phyloP scores from a whole-genome alignment of 2,329 filamentous ascomycete genomes.

The Sclerotinia spermophila region DNA sequence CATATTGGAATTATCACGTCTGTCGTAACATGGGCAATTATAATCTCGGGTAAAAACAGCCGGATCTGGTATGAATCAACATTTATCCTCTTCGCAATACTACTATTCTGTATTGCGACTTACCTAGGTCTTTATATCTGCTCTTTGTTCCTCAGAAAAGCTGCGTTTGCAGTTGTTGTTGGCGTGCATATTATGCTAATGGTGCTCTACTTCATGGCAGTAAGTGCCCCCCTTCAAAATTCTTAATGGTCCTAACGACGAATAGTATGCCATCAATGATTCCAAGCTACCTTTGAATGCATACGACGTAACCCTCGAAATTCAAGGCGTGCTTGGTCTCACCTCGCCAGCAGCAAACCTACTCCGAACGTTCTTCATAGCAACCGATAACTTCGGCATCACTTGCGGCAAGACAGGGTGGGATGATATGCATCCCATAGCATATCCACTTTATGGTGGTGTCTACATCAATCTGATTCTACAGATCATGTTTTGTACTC shows the following conservation, averaged over 20 bases:
- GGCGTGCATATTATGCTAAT: constrained; percentile 39
- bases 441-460: constrained; percentile 30
- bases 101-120: not conserved
- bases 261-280: not conserved
- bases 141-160: not conserved
- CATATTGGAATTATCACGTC: constrained; percentile 25
- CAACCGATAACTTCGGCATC: constrained; percentile 34
- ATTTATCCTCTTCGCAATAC: not conserved
- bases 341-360: constrained; percentile 50
- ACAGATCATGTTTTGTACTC: constrained; percentile 24
- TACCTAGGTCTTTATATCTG: not conserved
- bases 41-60: not conserved
- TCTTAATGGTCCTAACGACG: not conserved
- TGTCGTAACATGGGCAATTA: not conserved
- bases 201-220: constrained; percentile 47
- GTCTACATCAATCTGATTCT: constrained; percentile 31
- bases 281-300: not conserved
- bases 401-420: constrained; percentile 30
- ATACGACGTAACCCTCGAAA: not conserved
- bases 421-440: constrained; percentile 21
- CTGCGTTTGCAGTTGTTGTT: constrained; percentile 24
- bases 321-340: not conserved
- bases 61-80: not conserved
- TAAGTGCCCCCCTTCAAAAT: constrained; percentile 47
- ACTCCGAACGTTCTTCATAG: constrained; percentile 53